A percentile compares a stretch with the other conserved stretches of the same genome.
Conservation (phyloP, 108 stramenopile genomes). For the Cyclostephanos tholiformis region DNA sequence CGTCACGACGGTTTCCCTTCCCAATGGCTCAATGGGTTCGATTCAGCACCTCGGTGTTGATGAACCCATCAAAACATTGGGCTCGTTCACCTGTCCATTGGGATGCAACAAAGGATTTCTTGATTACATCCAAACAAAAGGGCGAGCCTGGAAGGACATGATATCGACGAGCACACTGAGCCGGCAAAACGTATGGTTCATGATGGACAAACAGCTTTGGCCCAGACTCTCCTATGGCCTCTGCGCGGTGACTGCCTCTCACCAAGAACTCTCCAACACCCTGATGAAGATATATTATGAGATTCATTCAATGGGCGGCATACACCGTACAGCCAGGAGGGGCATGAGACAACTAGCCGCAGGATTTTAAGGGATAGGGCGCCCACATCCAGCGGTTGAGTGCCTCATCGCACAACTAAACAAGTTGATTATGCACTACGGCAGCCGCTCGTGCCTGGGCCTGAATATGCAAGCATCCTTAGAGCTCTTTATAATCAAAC, state of each 20-base stretch:
- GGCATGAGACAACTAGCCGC: no score
- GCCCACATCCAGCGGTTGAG: slow-evolving; percentile 8
- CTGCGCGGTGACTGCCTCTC: background rate
- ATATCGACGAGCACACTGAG: background rate
- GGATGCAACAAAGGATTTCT: background rate
- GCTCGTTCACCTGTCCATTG: background rate
- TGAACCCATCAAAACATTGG: slow-evolving; percentile 12
- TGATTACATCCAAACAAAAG: slow-evolving; percentile 13
- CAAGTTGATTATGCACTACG: slow-evolving; percentile 16
- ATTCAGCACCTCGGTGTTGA: slow-evolving; percentile 19
- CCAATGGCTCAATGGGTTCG: background rate
- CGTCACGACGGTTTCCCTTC: slow-evolving; percentile 7
- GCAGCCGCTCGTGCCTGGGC: slow-evolving; percentile 1
- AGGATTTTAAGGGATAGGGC: slow-evolving; percentile 8
- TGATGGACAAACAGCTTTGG: slow-evolving; percentile 10
- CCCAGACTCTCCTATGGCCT: slow-evolving; percentile 13
- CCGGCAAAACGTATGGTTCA: slow-evolving; percentile 18
- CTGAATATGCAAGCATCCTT: background rate
- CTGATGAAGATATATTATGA: background rate
- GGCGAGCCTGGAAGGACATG: slow-evolving; percentile 5
- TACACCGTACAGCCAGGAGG: background rate
- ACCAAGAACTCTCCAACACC: background rate
- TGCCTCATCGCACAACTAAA: background rate
- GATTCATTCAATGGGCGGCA: no score
- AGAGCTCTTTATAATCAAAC: background rate